These are phyloP conservation scores for Helotiales sp. DNA, from an alignment of 2,329 filamentous ascomycete species.

Conservation along the genomic window DNA sequence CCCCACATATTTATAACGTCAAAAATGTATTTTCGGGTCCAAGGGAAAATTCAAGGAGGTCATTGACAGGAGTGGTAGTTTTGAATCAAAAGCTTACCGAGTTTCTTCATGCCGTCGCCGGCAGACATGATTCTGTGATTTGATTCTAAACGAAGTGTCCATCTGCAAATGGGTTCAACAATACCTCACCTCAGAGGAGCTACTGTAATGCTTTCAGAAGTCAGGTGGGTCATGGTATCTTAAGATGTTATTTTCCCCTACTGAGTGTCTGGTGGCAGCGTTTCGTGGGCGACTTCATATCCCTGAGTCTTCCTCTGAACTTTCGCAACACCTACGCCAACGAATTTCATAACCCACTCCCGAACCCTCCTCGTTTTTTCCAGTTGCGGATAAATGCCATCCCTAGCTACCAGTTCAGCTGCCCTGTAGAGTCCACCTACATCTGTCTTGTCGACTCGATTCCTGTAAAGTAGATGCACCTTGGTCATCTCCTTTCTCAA, in stretches of 20 bases:
- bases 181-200: not conserved
- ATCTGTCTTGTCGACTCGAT: conserved; percentile 56
- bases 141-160: too few relatives aligned
- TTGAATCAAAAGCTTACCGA: too few relatives aligned
- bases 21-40: too few relatives aligned
- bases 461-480: conserved; percentile 68
- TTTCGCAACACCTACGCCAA: conserved; percentile 48
- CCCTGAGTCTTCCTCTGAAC: conserved; percentile 6
- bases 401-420: conserved; percentile 48
- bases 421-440: conserved; percentile 61
- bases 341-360: conserved; percentile 77
- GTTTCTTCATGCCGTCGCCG: too few relatives aligned
- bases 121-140: too few relatives aligned
- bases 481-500: conserved; percentile 73
- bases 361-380: conserved; percentile 70
- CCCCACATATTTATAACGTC: too few relatives aligned
- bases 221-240: not conserved
- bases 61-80: too few relatives aligned
- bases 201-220: not conserved
- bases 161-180: not conserved
- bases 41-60: too few relatives aligned
- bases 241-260: conserved; percentile 11
- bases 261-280: conserved; percentile 33
- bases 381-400: conserved; percentile 53
- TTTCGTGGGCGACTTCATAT: conserved; percentile 13